These are phyloP conservation scores for Tylopilus sp. DNA, from an alignment of 768 basidiomycete species.

Conservation along the genomic window DNA sequence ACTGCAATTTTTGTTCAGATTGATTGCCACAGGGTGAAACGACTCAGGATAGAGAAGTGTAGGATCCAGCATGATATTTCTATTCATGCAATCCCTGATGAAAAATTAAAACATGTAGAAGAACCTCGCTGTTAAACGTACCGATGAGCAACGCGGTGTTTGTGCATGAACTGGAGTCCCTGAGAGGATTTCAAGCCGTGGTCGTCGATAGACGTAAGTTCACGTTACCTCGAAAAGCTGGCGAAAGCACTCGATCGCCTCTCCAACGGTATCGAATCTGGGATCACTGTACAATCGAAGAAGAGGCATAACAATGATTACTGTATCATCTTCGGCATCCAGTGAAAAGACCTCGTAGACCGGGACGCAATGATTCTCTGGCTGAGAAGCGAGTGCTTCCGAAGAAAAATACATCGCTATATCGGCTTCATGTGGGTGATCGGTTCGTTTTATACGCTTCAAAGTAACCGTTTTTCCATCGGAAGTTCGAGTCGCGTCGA, in stretches of 20 bases:
- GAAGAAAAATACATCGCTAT: slow-evolving; percentile 27
- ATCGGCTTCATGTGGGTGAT: slow-evolving; percentile 24
- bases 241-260: slow-evolving; percentile 31
- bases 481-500: slow-evolving; percentile 28
- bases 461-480: slow-evolving; percentile 30
- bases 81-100: slow-evolving; percentile 24
- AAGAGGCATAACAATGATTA: slow-evolving; percentile 3
- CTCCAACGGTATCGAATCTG: slow-evolving; percentile 31
- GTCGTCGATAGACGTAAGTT: background rate
- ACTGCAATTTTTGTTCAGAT: slow-evolving; percentile 15
- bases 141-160: slow-evolving; percentile 18
- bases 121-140: background rate
- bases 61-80: slow-evolving; percentile 36
- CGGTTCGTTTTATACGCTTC: slow-evolving; percentile 18
- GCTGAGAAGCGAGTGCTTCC: background rate
- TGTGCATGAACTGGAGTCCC: slow-evolving; percentile 21
- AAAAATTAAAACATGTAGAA: background rate
- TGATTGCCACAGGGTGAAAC: slow-evolving; percentile 22
- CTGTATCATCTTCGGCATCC: background rate
- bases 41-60: slow-evolving; percentile 19
- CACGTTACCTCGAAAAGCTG: slow-evolving; percentile 30
- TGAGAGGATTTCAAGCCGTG: background rate
- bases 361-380: slow-evolving; percentile 35
- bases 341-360: slow-evolving; percentile 24
- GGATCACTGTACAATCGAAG: slow-evolving; percentile 2